Base-by-base conservation (phyloP, 768 basidiomycete genomes). In the Rhizopogon vesiculosus region DNA sequence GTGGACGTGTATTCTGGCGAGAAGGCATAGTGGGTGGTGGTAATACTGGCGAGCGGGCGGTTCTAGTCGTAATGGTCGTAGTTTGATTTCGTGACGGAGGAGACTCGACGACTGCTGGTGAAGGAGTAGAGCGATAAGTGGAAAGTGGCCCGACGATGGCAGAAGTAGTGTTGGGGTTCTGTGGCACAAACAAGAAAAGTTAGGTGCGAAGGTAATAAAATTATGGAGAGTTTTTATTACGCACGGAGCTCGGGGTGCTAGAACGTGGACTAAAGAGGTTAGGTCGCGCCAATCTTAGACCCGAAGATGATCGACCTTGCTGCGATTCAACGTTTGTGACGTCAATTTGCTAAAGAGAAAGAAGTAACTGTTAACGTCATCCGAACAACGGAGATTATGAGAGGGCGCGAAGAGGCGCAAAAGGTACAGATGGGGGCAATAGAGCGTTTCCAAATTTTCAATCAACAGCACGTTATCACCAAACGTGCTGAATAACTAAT, bases 311-410 rank as follows among this genome's bases (percentile, higher is more conserved):
- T 18, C 52, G 53, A 45, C 54, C 43, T 51, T 56, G 53, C 42
- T 61, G 48, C 59, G 64, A 12, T 60, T 59, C 57, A 51, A 44
- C 63, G 65, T 31, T 42, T 18, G 44, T 64, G 67, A 56, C 49
- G 54, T 66, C 59, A 57, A 70, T 66, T 65, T 63, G 69, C 69
- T 69, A 67, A 67, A 51, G 43, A 35, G n/a, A 62, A 25, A 7
- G 7, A 2, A 13, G 5, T 42, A 28, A 1, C 5, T 48, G 61
- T 63, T 13, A 64, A 43, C 19, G 55, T 5, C 48, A 51, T 46
- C 22, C 0, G n/a, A 9, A 48, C 16, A 5, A 38, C 54, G 51
- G 49, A 55, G 51, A 55, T 54, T 22, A 51, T n/a, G 28, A 13
- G 10, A 33, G 10, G 10, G 31, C 31, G 31, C 31, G 31, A 33